These are phyloP conservation scores for Neurospora sp. DNA, from an alignment of 495 filamentous ascomycete genomes.

Conservation along the genomic window DNA sequence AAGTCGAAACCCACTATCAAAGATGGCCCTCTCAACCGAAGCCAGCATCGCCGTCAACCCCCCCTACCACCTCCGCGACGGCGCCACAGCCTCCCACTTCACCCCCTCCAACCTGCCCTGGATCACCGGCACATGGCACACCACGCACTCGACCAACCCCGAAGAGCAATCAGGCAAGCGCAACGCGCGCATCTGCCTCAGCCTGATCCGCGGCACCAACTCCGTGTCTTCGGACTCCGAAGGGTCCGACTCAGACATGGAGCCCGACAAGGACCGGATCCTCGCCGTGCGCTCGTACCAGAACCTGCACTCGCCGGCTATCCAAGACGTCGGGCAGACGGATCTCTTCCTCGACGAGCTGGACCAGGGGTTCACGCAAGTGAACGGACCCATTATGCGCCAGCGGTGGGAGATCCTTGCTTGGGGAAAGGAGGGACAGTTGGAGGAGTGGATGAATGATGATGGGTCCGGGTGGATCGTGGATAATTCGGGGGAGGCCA, in stretches of 20 bases:
- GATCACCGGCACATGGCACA: not conserved
- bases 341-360: not conserved
- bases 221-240: not conserved
- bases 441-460: conserved; percentile 11
- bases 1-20: not conserved
- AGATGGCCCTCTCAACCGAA: not conserved
- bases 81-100: not conserved
- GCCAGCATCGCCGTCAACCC: not conserved
- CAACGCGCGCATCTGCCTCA: not conserved
- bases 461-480: conserved; percentile 6
- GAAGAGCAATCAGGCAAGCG: not conserved
- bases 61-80: not conserved
- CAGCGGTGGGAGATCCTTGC: conserved; percentile 3
- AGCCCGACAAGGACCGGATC: not conserved
- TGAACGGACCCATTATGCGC: not conserved
- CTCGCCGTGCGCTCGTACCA: not conserved
- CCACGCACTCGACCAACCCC: not conserved
- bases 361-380: not conserved
- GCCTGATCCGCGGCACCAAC: not conserved
- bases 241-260: not conserved
- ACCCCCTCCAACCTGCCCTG: not conserved
- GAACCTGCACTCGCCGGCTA: not conserved
- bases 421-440: conserved; percentile 11
- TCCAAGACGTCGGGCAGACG: not conserved
- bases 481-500: conserved; percentile 4